Evolutionary conservation across 1,139 yeast species (phyloP).

Genomic region (Trichomonascaceae sp.): DNA sequence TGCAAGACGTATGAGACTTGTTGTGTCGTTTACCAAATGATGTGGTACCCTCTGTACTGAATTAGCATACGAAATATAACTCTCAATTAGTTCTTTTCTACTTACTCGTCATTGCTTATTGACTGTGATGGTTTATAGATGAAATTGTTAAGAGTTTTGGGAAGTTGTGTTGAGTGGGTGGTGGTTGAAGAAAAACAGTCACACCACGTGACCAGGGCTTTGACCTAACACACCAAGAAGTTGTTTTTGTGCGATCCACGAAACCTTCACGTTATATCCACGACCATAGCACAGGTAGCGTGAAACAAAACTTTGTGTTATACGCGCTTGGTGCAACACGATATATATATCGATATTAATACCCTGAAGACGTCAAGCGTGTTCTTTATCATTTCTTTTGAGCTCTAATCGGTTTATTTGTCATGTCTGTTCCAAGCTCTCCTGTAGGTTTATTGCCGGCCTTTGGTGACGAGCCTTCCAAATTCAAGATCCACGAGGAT

Average conservation of each 20-base stretch:
- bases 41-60: conserved; percentile 80
- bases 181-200: conserved; percentile 2
- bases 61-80: conserved; percentile 3
- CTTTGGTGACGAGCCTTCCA: conserved; percentile 11
- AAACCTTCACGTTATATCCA: neutral
- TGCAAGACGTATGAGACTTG: conserved; percentile 99
- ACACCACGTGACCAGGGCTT: conserved; percentile 6
- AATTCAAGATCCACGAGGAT: conserved; percentile 17
- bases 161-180: neutral
- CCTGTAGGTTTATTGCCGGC: conserved; percentile 18
- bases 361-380: neutral
- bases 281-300: neutral
- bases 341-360: neutral
- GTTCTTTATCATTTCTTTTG: neutral
- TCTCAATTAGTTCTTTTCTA: neutral
- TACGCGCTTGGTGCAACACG: neutral
- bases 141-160: conserved; percentile 6
- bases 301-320: neutral
- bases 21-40: conserved; percentile 99
- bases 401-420: neutral
- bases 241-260: neutral
- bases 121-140: conserved; percentile 1
- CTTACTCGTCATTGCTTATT: conserved; percentile 13
- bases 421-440: conserved; percentile 8
- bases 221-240: neutral